Base-by-base conservation (phyloP, 768 basidiomycete genomes). In the Termitomyces sp. region DNA sequence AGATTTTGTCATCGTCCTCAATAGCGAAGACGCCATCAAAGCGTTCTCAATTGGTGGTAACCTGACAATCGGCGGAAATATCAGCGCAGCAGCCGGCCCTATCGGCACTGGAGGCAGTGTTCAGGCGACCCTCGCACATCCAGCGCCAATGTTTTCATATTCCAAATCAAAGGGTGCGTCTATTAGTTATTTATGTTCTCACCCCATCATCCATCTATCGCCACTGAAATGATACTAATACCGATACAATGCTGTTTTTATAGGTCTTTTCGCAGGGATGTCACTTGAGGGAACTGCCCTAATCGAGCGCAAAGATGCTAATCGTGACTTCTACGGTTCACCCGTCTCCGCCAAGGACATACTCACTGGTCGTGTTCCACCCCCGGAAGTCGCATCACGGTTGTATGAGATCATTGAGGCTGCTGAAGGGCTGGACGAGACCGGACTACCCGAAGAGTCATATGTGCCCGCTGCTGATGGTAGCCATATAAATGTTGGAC, bases 381-480 rank as follows among this genome's bases (percentile, higher is more conserved):
- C 96, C n/a, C 96, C 97, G 0, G 96, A 98, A 73, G 92, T 96
- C 55, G 94, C 94, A 1, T 91, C 89, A 33, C 80, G 80, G 61
- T 69, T 98, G 61, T 98, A 98, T 71, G 96, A 98, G 68, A 87
- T 98, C 66, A 96, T 99, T 63, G 96, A 98, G 73, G 89, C 92
- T 35, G 93, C 93, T 8, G 94, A 95, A 71, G 94, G 94, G 35
- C 74, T 96, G 48, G 94, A 97, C 67, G 94, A 97, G 74, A 74
- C 76, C 0, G 86, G 85, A 3, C 73, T 96, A 21, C 94, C 94
- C 0, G 81, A 88, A 23, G 75, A 80, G 28, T 81, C 91, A 2
- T 97, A 92, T 67, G 84, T 94, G 28, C 94, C 94, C 0, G 76
- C 80, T 35, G 73, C 78, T 11, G 73, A 73, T 1, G 83, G 84